Evolutionary conservation across 768 basidiomycete genomes (phyloP), one percentile per base, ranked within the genome.

Genomic region (Tricholoma furcatifolium): DNA sequence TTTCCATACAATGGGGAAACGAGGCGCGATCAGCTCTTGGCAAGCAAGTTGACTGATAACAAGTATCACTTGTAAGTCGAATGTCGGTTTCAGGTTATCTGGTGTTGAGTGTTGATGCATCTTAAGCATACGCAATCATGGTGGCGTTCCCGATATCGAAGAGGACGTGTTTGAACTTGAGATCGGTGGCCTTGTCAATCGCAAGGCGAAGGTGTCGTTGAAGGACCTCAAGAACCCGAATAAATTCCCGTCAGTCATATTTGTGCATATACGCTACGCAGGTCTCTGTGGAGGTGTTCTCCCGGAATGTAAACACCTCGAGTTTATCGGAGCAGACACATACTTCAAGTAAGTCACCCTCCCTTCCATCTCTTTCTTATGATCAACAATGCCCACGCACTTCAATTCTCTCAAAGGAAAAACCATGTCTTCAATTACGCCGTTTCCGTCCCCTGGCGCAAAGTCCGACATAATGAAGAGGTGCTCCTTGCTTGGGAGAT

Each of bases 1-100:
- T 82, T 81, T 60, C 81, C 80, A 7, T 81, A 80, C 60, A 81
- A 81, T 57, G 80, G 79, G 30, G 80, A 81, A 59, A 80, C 80
- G 7, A 70, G 65, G 17, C 66, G 72, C 11, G 61, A 72, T 15
- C 71, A 77, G 53, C 66, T 79, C 17, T 54, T 79, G 42, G 62
- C 65, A 32, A 72, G 71, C 18, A 79, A 77, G 65, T 51, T 81
- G 41, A 82, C 78, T 0, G 71, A 75, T 35, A 80, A 79, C 60
- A 72, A 65, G 59, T 69, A 74, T 54, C 79, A 79, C 57, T 80
- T 80, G 79, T 79, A 50, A 23, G 76, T 23, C 23, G n/a, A n/a
- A 10, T 9, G n/a, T 41, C 50, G 17, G 2, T 17, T 18, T 42
- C 35, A 6, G 24, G 17, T 43, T n/a, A 12, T 2, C 35, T 1